Percentiles rank a stretch among this genome's conserved stretches.
Evolutionary conservation across 2,329 filamentous ascomycete genomes (phyloP).

Genomic region (Neospermospora avenae): DNA sequence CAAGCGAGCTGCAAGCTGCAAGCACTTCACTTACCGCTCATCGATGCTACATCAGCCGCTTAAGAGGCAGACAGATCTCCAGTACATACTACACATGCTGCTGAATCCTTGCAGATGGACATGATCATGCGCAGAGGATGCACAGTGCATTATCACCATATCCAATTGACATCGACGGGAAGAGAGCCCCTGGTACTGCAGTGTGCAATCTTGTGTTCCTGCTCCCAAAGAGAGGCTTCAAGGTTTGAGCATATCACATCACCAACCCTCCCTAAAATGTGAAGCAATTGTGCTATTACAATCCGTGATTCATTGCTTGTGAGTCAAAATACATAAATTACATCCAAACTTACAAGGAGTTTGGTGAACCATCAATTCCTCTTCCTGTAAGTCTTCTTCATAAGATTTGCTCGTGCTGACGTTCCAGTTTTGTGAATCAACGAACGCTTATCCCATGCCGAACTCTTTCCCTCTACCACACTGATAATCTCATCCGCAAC

Average conservation of each 20-base stretch:
- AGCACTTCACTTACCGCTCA: background rate
- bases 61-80: background rate
- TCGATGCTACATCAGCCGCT: background rate
- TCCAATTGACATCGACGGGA: background rate
- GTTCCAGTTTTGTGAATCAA: constrained; percentile 79
- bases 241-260: background rate
- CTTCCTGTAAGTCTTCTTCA: constrained; percentile 35
- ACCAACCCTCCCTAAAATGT: background rate
- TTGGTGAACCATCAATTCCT: constrained; percentile 29
- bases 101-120: background rate
- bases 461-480: constrained; percentile 81
- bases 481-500: constrained; percentile 84
- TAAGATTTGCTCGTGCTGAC: constrained; percentile 69
- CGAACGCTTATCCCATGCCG: constrained; percentile 78
- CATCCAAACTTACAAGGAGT: background rate
- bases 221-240: background rate
- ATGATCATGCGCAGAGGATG: background rate
- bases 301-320: too few relatives aligned
- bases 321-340: constrained; percentile 17
- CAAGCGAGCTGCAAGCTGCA: background rate
- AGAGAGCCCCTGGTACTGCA: background rate
- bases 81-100: constrained; percentile 3
- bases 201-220: background rate
- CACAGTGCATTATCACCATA: background rate
- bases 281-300: too few relatives aligned